Conservation (phyloP, 192 early-diverging fungal species). For the Gryganskiella cystojenkinii region DNA sequence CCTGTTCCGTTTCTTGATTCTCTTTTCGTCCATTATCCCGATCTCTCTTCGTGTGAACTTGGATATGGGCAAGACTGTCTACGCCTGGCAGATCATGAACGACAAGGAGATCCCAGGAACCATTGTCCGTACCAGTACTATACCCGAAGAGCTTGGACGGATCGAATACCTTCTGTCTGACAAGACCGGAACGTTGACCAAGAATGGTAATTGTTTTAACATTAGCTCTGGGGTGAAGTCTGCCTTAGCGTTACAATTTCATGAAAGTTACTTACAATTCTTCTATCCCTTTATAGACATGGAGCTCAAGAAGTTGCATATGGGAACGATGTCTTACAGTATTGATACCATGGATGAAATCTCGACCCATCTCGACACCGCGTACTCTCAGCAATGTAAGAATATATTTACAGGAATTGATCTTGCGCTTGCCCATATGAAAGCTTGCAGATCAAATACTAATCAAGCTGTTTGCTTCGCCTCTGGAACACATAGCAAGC, state of each 20-base stretch:
- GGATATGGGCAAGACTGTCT: conserved; percentile 97
- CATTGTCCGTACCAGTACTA: conserved; percentile 92
- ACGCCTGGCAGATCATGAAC: conserved; percentile 87
- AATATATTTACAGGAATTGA: neutral
- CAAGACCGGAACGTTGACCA: conserved; percentile 96
- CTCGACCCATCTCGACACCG: conserved; percentile 69
- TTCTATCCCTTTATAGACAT: conserved; percentile 71
- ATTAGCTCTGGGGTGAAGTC: too few relatives aligned
- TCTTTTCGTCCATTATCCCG: conserved; percentile 96
- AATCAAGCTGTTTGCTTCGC: neutral
- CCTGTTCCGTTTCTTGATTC: conserved; percentile 92
- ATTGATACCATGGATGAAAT: conserved; percentile 93
- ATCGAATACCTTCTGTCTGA: conserved; percentile 94
- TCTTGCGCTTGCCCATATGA: too few relatives aligned
- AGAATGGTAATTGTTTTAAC: conserved; percentile 72
- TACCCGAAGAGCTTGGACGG: conserved; percentile 95
- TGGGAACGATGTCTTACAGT: conserved; percentile 95
- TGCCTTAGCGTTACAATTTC: neutral
- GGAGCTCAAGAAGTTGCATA: conserved; percentile 94
- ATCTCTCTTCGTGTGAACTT: conserved; percentile 95
- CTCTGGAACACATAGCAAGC: conserved; percentile 15
- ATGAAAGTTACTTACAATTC: neutral
- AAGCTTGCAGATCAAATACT: too few relatives aligned
- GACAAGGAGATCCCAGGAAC: conserved; percentile 87
- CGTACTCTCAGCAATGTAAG: conserved; percentile 56